Evolutionary conservation across 23 red algal species (phyloP).

Genomic region (Cyanidium caldarium): DNA sequence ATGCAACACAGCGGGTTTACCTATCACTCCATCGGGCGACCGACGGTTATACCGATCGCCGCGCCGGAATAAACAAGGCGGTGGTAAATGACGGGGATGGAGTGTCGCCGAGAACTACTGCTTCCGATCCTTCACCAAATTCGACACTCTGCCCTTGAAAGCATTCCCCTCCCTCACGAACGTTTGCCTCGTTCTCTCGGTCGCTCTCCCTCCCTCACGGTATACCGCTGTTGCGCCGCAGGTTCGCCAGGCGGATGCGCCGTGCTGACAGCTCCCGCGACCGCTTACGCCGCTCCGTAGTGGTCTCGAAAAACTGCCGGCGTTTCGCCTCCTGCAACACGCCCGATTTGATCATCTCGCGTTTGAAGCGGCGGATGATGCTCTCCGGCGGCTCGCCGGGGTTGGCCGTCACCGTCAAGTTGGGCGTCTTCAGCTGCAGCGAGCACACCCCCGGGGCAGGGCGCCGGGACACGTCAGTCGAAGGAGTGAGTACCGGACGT

Average conservation of each 20-base stretch:
- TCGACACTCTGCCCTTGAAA: too few relatives aligned
- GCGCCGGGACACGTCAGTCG: too few relatives aligned
- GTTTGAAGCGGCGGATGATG: constrained; percentile 65
- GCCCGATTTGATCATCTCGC: constrained; percentile 66
- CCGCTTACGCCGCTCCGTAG: constrained; percentile 61
- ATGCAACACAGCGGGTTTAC: background rate
- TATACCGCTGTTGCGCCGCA: background rate
- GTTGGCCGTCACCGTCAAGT: too few relatives aligned
- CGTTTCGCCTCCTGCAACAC: constrained; percentile 53
- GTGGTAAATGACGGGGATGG: background rate
- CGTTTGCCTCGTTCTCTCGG: too few relatives aligned
- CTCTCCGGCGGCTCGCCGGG: background rate
- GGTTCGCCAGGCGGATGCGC: background rate
- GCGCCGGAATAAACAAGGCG: background rate
- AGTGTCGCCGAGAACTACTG: too few relatives aligned
- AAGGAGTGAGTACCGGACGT: too few relatives aligned
- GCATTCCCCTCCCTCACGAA: too few relatives aligned
- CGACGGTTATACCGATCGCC: background rate
- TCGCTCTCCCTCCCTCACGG: background rate
- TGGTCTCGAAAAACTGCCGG: constrained; percentile 82
- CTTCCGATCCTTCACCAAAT: too few relatives aligned
- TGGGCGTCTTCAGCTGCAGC: too few relatives aligned
- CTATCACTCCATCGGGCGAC: constrained; percentile 20
- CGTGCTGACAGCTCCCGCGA: background rate
- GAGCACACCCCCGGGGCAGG: too few relatives aligned